Base-by-base conservation (phyloP, 371 early-diverging fungal genomes). In the Globomyces sp. region DNA sequence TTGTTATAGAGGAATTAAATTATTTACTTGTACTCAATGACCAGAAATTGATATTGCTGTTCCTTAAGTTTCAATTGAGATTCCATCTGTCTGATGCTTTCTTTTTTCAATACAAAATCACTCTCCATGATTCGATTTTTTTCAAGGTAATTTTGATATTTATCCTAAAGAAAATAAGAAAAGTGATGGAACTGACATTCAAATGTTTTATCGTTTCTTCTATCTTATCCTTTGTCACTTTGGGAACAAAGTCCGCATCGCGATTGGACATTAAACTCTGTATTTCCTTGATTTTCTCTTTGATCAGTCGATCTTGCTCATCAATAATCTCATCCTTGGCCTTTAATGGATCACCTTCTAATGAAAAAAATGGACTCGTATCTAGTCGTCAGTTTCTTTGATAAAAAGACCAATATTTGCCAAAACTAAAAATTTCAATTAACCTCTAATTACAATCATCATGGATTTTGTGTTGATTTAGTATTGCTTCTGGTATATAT, bases 31-130 rank as follows among this genome's bases (percentile, higher is more conserved):
- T 78, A 78, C 53, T 78, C 78, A 4, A 60, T 57, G 39, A 76
- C 64, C 11, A 78, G 60, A 57, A 78, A 75, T 45, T 74, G 72
- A 55, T 78, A 78, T 59, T 78, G 78, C 57, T 73, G 68, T 60
- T 75, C 73, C 65, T 71, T 75, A 44, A 74, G 74, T 34, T 58
- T 52, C 47, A 77, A 47, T 0, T 66, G 49, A 5, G 66, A 57
- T 36, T 75, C 71, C 24, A 74, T 57, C 8, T 63, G 57, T 40
- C 53, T 50, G n/a, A 72, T 61, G 34, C 58, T 47, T 4, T 59
- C 13, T 36, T 67, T 55, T 51, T 70, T 71, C n/a, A 42, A 58
- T 13, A 52, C 37, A 9, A 78, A 49, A 51, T 72, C 69, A 9
- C 40, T 49, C 59, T 74, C 68, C 42, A 72, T 55, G 48, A 57